Evolutionary conservation across 2,329 filamentous ascomycete genomes (phyloP).

Genomic region (Fusarium pininemorale): DNA sequence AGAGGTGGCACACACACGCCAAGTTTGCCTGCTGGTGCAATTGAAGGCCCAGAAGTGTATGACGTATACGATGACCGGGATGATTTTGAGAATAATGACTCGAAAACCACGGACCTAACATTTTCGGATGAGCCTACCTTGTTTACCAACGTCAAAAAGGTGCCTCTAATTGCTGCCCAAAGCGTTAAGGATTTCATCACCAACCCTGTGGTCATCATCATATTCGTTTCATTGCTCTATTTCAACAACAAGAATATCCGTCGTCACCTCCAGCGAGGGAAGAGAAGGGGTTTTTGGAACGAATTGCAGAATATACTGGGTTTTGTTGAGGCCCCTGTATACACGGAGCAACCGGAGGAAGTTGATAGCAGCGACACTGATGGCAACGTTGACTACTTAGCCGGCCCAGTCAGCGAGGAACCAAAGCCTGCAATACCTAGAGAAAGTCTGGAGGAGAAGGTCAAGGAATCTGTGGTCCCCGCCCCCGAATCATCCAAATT

Average conservation of each 20-base stretch:
- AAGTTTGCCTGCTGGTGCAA: slow-evolving; percentile 49
- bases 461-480: neutral
- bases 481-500: slow-evolving; percentile 10
- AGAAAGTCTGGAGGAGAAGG: slow-evolving; percentile 4
- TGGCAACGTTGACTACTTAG: neutral
- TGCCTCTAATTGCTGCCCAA: slow-evolving; percentile 60
- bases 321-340: neutral
- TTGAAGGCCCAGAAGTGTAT: slow-evolving; percentile 30
- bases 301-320: slow-evolving; percentile 34
- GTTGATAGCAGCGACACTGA: slow-evolving; percentile 30
- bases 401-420: neutral
- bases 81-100: slow-evolving; percentile 47
- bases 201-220: slow-evolving; percentile 62
- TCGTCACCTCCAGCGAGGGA: slow-evolving; percentile 49
- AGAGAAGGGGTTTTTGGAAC: slow-evolving; percentile 43
- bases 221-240: slow-evolving; percentile 54
- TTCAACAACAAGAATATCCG: slow-evolving; percentile 58
- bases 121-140: slow-evolving; percentile 53
- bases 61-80: slow-evolving; percentile 24
- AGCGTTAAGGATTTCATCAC: slow-evolving; percentile 64
- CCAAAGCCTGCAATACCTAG: neutral
- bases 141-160: slow-evolving; percentile 59
- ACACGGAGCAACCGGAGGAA: slow-evolving; percentile 19
- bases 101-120: slow-evolving; percentile 41
- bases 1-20: slow-evolving; percentile 48